Conservation (phyloP, 768 basidiomycete species). For the Mycena floridula region DNA sequence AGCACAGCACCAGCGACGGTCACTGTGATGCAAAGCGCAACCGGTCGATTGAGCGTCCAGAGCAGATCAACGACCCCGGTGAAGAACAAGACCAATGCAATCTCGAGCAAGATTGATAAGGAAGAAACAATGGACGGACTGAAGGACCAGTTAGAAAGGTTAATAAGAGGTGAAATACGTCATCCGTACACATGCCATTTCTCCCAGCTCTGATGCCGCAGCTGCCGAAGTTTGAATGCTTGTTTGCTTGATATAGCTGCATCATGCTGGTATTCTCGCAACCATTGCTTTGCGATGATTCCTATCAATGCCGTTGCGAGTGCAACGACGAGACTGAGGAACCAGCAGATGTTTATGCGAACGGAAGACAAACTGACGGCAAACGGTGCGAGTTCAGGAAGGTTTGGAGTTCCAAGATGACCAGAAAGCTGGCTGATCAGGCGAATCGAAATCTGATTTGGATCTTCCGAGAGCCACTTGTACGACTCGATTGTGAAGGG, state of each 20-base stretch:
- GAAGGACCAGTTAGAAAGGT: too few species aligned
- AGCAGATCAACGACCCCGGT: conserved; percentile 11
- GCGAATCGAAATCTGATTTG: background rate
- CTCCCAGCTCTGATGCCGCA: conserved; percentile 11
- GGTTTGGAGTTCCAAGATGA: background rate
- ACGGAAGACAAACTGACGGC: background rate
- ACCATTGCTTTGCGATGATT: background rate
- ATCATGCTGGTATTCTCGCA: conserved; percentile 1
- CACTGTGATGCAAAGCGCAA: conserved; percentile 5
- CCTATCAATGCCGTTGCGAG: conserved; percentile 1
- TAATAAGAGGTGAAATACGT: too few species aligned
- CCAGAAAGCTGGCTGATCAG: background rate
- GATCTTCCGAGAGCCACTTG: background rate
- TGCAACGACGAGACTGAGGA: conserved; percentile 5
- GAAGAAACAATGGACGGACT: conserved; percentile 8
- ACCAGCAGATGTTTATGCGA: conserved; percentile 8
- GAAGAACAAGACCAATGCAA: conserved; percentile 13
- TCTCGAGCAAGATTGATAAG: conserved; percentile 8
- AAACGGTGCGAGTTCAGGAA: background rate
- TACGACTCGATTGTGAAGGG: background rate
- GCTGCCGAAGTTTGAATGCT: conserved; percentile 5
- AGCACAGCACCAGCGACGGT: conserved; percentile 5
- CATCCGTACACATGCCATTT: conserved; percentile 12
- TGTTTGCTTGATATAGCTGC: background rate
- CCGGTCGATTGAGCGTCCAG: conserved; percentile 4